These are phyloP conservation scores for Elaeagnus macrophylla DNA, from an alignment of 306 rosid genomes.

Conservation along the genomic window DNA sequence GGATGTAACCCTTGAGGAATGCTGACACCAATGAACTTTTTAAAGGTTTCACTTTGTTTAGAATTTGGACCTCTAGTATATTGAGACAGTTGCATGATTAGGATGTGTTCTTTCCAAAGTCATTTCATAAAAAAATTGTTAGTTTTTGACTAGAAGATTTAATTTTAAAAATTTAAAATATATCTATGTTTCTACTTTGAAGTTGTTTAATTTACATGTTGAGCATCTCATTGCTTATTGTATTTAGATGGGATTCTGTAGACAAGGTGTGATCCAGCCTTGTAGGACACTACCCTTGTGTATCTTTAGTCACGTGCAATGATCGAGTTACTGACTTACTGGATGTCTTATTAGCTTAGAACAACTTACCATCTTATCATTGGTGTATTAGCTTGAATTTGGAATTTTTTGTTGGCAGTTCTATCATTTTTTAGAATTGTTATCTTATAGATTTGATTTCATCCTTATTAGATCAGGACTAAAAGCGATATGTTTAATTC, in stretches of 20 bases:
- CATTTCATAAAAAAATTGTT: not conserved
- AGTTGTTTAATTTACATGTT: too few species aligned
- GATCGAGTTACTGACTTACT: too few species aligned
- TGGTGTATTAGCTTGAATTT: too few species aligned
- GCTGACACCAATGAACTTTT: too few species aligned
- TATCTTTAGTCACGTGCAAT: slow-evolving; percentile 4
- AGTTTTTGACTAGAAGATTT: slow-evolving; percentile 1
- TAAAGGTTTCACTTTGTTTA: not conserved
- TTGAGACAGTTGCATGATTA: not conserved
- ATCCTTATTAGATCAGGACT: too few species aligned
- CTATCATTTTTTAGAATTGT: too few species aligned
- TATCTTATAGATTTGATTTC: too few species aligned
- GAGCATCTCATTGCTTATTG: too few species aligned
- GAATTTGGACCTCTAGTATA: not conserved
- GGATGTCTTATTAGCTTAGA: too few species aligned
- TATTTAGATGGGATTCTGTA: not conserved
- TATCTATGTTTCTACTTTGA: not conserved
- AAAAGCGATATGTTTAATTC: too few species aligned
- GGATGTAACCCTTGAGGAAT: not conserved
- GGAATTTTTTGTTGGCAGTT: too few species aligned
- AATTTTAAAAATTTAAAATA: not conserved
- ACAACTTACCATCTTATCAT: too few species aligned
- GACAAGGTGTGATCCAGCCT: not conserved
- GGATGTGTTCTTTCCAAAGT: not conserved
- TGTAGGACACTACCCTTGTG: not conserved